A percentile compares a stretch with the other conserved stretches of the same genome.
phyloP scores from a whole-genome alignment of 1,284 basidiomycete species.

The Moniliella sp. region DNA sequence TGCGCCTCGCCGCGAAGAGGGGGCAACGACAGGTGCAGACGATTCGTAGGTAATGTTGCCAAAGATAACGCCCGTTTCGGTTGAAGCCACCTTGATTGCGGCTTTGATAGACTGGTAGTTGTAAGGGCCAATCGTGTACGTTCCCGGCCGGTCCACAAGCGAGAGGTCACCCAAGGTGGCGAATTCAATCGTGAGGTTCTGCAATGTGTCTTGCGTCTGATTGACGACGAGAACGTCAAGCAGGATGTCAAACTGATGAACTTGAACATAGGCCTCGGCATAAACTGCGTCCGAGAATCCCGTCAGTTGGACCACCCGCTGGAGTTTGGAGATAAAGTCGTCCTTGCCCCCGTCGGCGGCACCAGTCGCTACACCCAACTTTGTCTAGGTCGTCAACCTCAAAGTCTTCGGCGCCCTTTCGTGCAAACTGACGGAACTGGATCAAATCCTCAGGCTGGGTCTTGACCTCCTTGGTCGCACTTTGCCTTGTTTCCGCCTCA shows the following conservation, averaged over 20 bases:
- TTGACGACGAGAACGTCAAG: constrained; percentile 90
- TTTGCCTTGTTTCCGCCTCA: constrained; percentile 61
- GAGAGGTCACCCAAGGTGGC: constrained; percentile 92
- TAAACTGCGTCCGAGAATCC: constrained; percentile 97
- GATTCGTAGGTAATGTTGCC: constrained; percentile 85
- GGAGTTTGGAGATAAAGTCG: constrained; percentile 93
- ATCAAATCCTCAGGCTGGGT: constrained; percentile 85
- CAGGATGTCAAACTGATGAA: constrained; percentile 91
- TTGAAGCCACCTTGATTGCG: constrained; percentile 67
- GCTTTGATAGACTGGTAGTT: constrained; percentile 97
- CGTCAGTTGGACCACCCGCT: constrained; percentile 81
- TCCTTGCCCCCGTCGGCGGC: constrained; percentile 55
- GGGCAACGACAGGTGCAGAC: constrained; percentile 8
- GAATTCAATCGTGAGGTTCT: constrained; percentile 91
- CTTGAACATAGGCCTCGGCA: constrained; percentile 90
- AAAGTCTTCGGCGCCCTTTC: constrained; percentile 51
- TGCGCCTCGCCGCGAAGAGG: background rate
- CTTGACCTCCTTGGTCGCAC: constrained; percentile 39
- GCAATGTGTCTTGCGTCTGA: constrained; percentile 77
- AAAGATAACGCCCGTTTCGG: constrained; percentile 93
- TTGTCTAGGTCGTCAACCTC: constrained; percentile 49
- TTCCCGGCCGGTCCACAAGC: constrained; percentile 76
- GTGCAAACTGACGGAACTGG: constrained; percentile 77
- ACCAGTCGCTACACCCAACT: constrained; percentile 74
- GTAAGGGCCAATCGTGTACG: constrained; percentile 80